Conservation (phyloP, 441 rosid genomes). For the Rhodomyrtus psidioides region DNA sequence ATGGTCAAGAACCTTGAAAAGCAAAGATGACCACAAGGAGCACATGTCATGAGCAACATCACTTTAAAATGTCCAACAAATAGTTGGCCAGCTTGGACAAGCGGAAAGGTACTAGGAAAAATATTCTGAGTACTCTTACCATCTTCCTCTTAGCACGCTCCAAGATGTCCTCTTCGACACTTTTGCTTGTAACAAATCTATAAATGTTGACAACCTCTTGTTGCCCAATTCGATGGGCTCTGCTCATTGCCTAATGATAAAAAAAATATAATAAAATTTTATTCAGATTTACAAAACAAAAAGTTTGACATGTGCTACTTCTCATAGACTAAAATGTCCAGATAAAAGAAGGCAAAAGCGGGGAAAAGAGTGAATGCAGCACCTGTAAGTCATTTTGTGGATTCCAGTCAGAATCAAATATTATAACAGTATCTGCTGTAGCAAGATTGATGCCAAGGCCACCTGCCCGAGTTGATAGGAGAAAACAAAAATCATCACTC, state of each 20-base stretch:
- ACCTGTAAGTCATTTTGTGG: conserved; percentile 99
- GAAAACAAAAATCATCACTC: conserved; percentile 98
- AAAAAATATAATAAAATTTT: conserved; percentile 2
- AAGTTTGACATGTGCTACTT: neutral
- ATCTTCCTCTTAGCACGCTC: conserved; percentile 99
- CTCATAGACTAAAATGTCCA: neutral
- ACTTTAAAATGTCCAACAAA: neutral
- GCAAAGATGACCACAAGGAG: neutral
- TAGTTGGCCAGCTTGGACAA: neutral
- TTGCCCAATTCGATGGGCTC: conserved; percentile 99
- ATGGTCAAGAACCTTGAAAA: conserved; percentile 91
- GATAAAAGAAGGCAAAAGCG: neutral
- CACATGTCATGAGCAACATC: neutral
- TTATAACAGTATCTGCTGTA: conserved; percentile 97
- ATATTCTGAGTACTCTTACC: conserved; percentile 31
- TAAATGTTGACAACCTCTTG: conserved; percentile 98
- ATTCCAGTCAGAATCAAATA: conserved; percentile 99
- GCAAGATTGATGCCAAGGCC: conserved; percentile 99
- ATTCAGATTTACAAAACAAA: neutral
- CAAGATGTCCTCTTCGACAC: conserved; percentile 99
- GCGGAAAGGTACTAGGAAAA: neutral
- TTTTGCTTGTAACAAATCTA: conserved; percentile 99
- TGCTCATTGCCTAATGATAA: conserved; percentile 91
- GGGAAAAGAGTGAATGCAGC: neutral
- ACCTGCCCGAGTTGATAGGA: conserved; percentile 98